These are phyloP conservation scores for Gossypium mustelinum DNA, from an alignment of 345 rosid genomes.

Conservation along the genomic window DNA sequence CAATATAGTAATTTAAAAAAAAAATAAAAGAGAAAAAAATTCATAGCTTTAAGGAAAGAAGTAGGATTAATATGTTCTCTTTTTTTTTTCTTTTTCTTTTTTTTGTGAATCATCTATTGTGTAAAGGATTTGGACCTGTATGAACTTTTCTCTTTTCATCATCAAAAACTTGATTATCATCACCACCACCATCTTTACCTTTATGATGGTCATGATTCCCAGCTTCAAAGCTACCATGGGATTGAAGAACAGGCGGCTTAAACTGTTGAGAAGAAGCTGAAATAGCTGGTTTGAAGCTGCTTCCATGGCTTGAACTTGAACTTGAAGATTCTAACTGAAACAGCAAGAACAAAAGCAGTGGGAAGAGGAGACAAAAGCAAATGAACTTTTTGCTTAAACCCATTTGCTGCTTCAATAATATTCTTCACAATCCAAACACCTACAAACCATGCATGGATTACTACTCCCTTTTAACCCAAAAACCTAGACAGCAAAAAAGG, in stretches of 20 bases:
- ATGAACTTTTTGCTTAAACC: slow-evolving; percentile 9
- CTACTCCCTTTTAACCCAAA: not conserved
- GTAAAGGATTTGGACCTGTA: slow-evolving; percentile 26
- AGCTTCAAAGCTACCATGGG: slow-evolving; percentile 2
- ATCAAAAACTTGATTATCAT: not conserved
- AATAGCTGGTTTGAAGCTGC: slow-evolving; percentile 13
- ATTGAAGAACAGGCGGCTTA: not conserved
- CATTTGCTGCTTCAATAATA: slow-evolving; percentile 5
- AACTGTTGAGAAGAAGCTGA: slow-evolving; percentile 9
- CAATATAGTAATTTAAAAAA: not conserved
- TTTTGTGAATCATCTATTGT: slow-evolving; percentile 13
- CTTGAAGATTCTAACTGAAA: slow-evolving; percentile 5
- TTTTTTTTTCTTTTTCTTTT: not conserved
- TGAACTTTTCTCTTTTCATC: slow-evolving; percentile 23
- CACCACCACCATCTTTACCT: slow-evolving; percentile 5
- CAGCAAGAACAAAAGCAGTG: not conserved
- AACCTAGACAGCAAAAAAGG: not conserved
- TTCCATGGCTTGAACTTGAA: slow-evolving; percentile 6
- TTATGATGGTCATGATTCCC: not conserved
- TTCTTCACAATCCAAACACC: slow-evolving; percentile 4
- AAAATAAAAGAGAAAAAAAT: not conserved
- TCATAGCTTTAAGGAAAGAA: not conserved
- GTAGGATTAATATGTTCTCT: not conserved
- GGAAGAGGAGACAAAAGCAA: slow-evolving; percentile 1
- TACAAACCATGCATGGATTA: slow-evolving; percentile 14